phyloP scores from a whole-genome alignment of 768 basidiomycete genomes.

The Russula brevipes region DNA sequence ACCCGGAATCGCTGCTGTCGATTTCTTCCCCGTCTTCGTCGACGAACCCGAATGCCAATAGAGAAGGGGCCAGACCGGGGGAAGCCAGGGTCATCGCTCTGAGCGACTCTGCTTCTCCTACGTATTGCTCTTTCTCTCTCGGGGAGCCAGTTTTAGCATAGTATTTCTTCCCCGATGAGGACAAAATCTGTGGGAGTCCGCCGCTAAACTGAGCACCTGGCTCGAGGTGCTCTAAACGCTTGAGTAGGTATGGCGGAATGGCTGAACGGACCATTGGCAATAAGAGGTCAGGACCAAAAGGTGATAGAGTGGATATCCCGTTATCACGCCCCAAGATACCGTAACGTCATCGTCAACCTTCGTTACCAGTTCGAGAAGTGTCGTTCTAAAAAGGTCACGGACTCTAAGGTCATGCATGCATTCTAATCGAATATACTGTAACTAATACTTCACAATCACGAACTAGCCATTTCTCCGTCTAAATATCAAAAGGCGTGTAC shows the following conservation, averaged over 20 bases:
- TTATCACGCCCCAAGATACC: neutral
- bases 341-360: neutral
- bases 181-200: constrained; percentile 43
- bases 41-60: constrained; percentile 47
- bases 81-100: constrained; percentile 58
- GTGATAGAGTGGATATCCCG: neutral
- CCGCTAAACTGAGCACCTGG: constrained; percentile 46
- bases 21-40: constrained; percentile 28
- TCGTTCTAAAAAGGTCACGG: neutral
- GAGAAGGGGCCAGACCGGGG: constrained; percentile 56
- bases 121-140: constrained; percentile 57
- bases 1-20: constrained; percentile 25
- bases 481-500: neutral
- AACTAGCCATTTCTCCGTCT: neutral
- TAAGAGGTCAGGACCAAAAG: neutral
- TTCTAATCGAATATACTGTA: neutral
- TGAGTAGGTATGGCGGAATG: constrained; percentile 35
- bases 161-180: constrained; percentile 55
- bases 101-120: constrained; percentile 65
- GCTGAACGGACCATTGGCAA: constrained; percentile 14
- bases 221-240: constrained; percentile 46
- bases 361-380: neutral
- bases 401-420: neutral
- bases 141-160: constrained; percentile 55
- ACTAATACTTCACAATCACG: neutral